These are phyloP conservation scores for Rutstroemia sp. DNA, from an alignment of 2,329 filamentous ascomycete genomes.

Conservation along the genomic window DNA sequence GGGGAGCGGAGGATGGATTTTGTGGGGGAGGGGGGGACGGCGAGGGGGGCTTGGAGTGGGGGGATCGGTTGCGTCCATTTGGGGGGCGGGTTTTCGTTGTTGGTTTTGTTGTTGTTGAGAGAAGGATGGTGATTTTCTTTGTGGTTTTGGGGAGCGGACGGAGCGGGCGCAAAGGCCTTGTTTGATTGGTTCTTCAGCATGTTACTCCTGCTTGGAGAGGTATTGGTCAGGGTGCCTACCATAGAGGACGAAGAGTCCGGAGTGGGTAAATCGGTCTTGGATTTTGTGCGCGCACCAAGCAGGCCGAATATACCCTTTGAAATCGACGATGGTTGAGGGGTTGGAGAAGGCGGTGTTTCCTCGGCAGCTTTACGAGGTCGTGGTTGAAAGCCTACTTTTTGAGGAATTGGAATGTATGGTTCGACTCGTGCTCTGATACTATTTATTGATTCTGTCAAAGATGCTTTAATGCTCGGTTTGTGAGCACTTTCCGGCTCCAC, in stretches of 20 bases:
- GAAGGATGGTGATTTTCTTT: not conserved
- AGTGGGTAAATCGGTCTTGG: not conserved
- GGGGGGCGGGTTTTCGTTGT: constrained; percentile 10
- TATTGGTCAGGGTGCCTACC: constrained; percentile 11
- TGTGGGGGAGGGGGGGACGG: constrained; percentile 19
- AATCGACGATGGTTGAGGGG: constrained; percentile 8
- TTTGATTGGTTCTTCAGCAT: constrained; percentile 5
- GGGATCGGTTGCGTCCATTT: constrained; percentile 22
- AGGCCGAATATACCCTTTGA: constrained; percentile 8
- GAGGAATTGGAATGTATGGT: constrained; percentile 22
- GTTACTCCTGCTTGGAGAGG: constrained; percentile 19
- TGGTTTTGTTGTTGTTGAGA: no score
- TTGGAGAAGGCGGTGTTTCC: constrained; percentile 8
- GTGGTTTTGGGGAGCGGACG: not conserved
- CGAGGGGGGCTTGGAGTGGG: constrained; percentile 5
- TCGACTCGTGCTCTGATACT: not conserved
- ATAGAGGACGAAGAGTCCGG: constrained; percentile 11
- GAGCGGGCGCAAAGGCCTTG: no score
- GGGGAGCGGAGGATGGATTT: constrained; percentile 29
- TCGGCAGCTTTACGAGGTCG: constrained; percentile 12
- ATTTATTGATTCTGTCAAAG: not conserved
- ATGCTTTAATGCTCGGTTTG: not conserved
- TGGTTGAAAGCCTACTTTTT: constrained; percentile 26
- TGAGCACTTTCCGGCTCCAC: no score
- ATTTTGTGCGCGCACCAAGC: not conserved